Conservation (phyloP, 2,329 filamentous ascomycete species). For the Trichoderma sp. region DNA sequence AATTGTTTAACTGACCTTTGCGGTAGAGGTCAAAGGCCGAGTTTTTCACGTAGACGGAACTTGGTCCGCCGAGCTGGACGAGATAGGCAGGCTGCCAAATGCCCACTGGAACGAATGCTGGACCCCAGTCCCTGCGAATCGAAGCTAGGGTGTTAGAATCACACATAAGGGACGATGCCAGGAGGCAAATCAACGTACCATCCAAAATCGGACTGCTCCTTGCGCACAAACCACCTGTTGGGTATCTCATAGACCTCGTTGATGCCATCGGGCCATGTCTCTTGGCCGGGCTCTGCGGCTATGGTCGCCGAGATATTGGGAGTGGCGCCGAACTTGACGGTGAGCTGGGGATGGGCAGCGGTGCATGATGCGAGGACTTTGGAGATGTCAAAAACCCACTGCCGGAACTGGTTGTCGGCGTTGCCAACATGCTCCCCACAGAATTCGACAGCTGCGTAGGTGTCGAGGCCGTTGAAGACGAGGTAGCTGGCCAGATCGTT, state of each 20-base stretch:
- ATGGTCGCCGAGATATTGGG: slow-evolving; percentile 17
- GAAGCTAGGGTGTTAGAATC: background rate
- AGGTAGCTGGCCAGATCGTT: slow-evolving; percentile 4
- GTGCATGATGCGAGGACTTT: slow-evolving; percentile 6
- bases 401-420: slow-evolving; percentile 19
- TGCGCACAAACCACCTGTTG: slow-evolving; percentile 7
- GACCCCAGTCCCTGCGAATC: slow-evolving; percentile 4
- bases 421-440: slow-evolving; percentile 9
- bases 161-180: no score
- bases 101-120: slow-evolving; percentile 7
- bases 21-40: slow-evolving; percentile 17
- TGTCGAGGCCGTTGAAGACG: slow-evolving; percentile 17
- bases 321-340: slow-evolving; percentile 9
- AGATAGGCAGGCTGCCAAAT: slow-evolving; percentile 21
- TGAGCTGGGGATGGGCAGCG: background rate
- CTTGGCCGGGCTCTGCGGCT: slow-evolving; percentile 3
- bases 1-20: slow-evolving; percentile 5
- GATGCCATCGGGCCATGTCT: slow-evolving; percentile 18
- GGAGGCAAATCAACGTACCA: background rate
- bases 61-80: background rate
- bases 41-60: slow-evolving; percentile 12
- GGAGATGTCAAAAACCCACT: slow-evolving; percentile 17
- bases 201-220: slow-evolving; percentile 20
- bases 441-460: slow-evolving; percentile 13
- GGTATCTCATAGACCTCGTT: slow-evolving; percentile 16